Evolutionary conservation across 2,329 filamentous ascomycete species (phyloP), one percentile per base, ranked within the genome.

Genomic region (Aspergillus phoenicis): DNA sequence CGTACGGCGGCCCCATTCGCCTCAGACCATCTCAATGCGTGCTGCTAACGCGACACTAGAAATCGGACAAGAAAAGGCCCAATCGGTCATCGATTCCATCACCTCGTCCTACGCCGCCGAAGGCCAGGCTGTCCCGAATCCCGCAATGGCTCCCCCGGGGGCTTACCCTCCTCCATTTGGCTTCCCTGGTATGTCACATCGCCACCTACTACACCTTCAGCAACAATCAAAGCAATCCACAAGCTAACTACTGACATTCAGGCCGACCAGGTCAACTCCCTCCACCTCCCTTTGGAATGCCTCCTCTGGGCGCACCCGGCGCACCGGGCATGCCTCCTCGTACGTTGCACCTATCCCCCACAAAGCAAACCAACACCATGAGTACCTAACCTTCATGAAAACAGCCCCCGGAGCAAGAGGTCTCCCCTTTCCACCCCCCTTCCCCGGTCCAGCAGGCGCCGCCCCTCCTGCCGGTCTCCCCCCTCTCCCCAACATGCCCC

Each of bases 61-160:
- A 82, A 98, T 99, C 77, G 95, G 94, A 52, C 94, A 97, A 79
- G 95, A 98, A 81, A 97, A 98, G 82, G 94, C 95, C 62, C 95
- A 99, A 80, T 95, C 91, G 53, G 95, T 99, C 70, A 99, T 99
- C 76, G 95, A 99, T 81, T 94, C 90, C 70, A 99, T 99, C 79
- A 98, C 95, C 45, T 91, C 89, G 47, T 97, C 93, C 41, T 98
- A 99, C 81, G 91, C 91, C 66, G 93, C 92, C 69, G 95, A 96
- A 81, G 95, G 95, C 71, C 93, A 97, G 77, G 88, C 89, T 66
- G 87, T 88, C 72, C 87, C 87, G 63, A 97, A 96, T 77, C 93
- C 91, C 55, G 92, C 95, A 87, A 87, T 94, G 78, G 88, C 88
- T 73, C 86, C 80, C 8, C 75, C 73, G 4, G 77, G 75, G 49